Percentiles rank a stretch among this genome's conserved stretches.
Evolutionary conservation across 257 asterid genomes (phyloP).

Genomic region (Nemophila menziesii): DNA sequence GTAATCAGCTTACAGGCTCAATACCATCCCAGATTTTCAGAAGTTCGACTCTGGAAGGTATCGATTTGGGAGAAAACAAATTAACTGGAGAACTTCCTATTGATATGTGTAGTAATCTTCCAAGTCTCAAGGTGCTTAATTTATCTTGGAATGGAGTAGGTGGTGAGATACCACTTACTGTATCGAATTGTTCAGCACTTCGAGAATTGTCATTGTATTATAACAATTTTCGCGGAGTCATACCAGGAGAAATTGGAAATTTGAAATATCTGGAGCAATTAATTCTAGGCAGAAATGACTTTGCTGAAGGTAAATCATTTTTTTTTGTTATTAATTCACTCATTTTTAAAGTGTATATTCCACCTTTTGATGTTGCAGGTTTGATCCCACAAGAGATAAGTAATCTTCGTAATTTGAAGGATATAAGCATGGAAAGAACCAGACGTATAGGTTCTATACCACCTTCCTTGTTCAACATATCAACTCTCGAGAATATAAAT

Average conservation of each 20-base stretch:
- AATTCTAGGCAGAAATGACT: conserved; percentile 7
- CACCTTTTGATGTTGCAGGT: conserved; percentile 15
- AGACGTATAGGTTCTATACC: conserved; percentile 19
- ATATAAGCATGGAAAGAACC: not conserved
- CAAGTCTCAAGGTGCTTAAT: not conserved
- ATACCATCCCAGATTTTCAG: conserved; percentile 5
- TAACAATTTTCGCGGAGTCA: conserved; percentile 10
- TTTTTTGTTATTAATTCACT: no score
- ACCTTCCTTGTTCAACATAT: conserved; percentile 16
- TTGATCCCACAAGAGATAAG: conserved; percentile 19
- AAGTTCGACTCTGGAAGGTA: not conserved
- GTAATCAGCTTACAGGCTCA: no score
- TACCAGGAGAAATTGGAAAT: conserved; percentile 16
- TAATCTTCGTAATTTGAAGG: conserved; percentile 12
- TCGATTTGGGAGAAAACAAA: not conserved
- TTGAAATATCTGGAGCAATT: conserved; percentile 7
- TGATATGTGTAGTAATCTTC: not conserved
- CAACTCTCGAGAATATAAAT: no score
- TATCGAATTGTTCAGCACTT: conserved; percentile 1
- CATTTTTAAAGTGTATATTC: no score
- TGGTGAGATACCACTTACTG: not conserved
- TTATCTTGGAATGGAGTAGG: not conserved
- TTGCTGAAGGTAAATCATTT: no score
- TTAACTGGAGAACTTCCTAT: conserved; percentile 10
- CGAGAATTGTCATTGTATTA: not conserved